These are phyloP conservation scores for Mycogone perniciosa DNA, from an alignment of 2,329 filamentous ascomycete species.

Conservation along the genomic window DNA sequence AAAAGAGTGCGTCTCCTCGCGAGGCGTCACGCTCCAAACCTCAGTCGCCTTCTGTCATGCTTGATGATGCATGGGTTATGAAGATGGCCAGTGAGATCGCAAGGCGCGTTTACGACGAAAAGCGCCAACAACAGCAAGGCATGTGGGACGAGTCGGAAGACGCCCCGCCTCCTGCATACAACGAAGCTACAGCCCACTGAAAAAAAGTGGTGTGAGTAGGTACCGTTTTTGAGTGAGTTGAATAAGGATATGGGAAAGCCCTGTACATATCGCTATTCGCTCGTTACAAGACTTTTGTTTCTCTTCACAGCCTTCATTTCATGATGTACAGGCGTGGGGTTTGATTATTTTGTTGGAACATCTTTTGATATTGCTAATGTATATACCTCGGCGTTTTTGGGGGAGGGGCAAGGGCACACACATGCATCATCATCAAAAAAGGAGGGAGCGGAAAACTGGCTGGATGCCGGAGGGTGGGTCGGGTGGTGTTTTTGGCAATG, in stretches of 20 bases:
- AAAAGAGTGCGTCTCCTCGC: conserved; percentile 14
- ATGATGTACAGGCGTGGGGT: conserved; percentile 1
- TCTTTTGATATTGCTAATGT: conserved; percentile 14
- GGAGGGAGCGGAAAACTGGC: conserved; percentile 5
- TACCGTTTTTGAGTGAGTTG: conserved; percentile 2
- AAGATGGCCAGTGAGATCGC: conserved; percentile 95
- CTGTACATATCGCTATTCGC: conserved; percentile 14
- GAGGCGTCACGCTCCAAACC: conserved; percentile 17
- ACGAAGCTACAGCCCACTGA: conserved; percentile 42
- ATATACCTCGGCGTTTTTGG: conserved; percentile 12
- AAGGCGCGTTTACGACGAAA: conserved; percentile 79
- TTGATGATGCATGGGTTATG: conserved; percentile 80
- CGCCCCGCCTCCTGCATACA: conserved; percentile 54
- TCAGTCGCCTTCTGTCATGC: conserved; percentile 45
- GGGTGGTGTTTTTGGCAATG: conserved; percentile 10
- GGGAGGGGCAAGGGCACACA: conserved; percentile 2
- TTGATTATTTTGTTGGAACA: neutral
- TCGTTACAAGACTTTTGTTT: conserved; percentile 6
- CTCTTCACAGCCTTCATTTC: neutral
- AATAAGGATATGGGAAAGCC: neutral
- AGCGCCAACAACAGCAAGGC: conserved; percentile 40
- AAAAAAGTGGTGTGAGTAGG: conserved; percentile 8
- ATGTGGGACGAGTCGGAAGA: conserved; percentile 48
- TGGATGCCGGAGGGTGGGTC: neutral
- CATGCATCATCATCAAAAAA: conserved; percentile 8